Percentiles rank a stretch among this genome's conserved stretches.
Conservation (phyloP, 1,284 basidiomycete species). For the Sphaerobolus stellatus region DNA sequence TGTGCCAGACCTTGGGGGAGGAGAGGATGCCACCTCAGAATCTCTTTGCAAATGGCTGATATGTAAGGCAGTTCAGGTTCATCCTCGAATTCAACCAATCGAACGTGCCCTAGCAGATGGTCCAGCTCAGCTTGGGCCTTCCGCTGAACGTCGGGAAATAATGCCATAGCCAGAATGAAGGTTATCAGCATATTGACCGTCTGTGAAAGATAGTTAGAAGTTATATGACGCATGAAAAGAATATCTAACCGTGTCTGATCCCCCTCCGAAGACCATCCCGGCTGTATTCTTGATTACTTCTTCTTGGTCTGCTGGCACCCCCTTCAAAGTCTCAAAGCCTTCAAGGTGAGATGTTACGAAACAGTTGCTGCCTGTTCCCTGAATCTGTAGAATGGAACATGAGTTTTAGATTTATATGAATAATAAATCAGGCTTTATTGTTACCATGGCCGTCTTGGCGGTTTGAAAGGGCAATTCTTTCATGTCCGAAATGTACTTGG, state of each 20-base stretch:
- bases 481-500: not conserved
- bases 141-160: slow-evolving; percentile 22
- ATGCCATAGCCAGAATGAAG: slow-evolving; percentile 23
- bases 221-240: not conserved
- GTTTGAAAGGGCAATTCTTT: not conserved
- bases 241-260: not conserved
- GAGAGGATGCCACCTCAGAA: slow-evolving; percentile 21
- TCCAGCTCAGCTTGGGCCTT: not conserved
- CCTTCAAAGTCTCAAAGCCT: not conserved
- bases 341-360: not conserved
- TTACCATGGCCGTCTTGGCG: not conserved
- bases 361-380: not conserved
- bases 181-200: slow-evolving; percentile 7
- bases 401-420: not conserved
- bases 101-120: not conserved
- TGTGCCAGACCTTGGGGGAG: slow-evolving; percentile 10
- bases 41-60: slow-evolving; percentile 22
- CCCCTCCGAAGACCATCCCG: not conserved
- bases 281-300: not conserved
- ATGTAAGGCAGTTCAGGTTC: slow-evolving; percentile 20
- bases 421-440: not conserved
- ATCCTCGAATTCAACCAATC: slow-evolving; percentile 12
- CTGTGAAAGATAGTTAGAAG: not conserved
- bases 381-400: not conserved
- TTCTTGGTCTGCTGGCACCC: not conserved